Base-by-base conservation (phyloP, 768 basidiomycete species). In the Megacollybia marginata region DNA sequence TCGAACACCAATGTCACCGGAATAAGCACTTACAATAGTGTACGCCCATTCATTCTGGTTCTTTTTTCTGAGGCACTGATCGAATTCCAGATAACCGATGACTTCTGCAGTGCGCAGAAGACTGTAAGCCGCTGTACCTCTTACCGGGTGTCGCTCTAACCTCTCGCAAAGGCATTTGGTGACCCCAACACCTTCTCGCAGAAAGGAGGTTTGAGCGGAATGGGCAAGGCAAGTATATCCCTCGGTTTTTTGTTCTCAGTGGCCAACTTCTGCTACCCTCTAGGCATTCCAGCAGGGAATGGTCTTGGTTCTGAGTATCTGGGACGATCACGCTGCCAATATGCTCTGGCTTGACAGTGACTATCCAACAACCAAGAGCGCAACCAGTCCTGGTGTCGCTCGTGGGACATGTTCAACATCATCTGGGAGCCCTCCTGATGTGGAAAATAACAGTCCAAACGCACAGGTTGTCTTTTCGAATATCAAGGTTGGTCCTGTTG, bases 401-500 rank as follows among this genome's bases (percentile, higher is more conserved):
- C 78, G 77, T 63, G 78, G 77, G 35, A 62, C 71, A 46, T 79
- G 76, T 66, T 47, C 77, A 2, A 75, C 74, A 46, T 61, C 61
- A 42, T 75, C 75, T 35, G 77, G 78, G 51, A 62, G 57, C 3
- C 76, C 78, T 49, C 56, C 60, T 5, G 66, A 72, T 36, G 70
- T 78, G 54, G 75, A 77, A 62, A 42, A 59, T 19, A 46, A 63
- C 46, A 48, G 52, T 54, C 58, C 74, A 46, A 65, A 65, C 58
- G 68, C 74, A 31, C 64, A 65, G 18, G 76, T 79, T 61, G 69
- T 65, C 50, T 79, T 59, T 71, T 78, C 76, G 32, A 78, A 78
- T 71, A 79, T 78, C 68, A 70, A 65, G 60, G 73, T 71, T 58
- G 77, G 75, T 49, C 63, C 67, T 59, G 71, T 78, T 57, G 72